These are phyloP conservation scores for Helotiales sp. DNA, from an alignment of 2,329 filamentous ascomycete species.

Conservation along the genomic window DNA sequence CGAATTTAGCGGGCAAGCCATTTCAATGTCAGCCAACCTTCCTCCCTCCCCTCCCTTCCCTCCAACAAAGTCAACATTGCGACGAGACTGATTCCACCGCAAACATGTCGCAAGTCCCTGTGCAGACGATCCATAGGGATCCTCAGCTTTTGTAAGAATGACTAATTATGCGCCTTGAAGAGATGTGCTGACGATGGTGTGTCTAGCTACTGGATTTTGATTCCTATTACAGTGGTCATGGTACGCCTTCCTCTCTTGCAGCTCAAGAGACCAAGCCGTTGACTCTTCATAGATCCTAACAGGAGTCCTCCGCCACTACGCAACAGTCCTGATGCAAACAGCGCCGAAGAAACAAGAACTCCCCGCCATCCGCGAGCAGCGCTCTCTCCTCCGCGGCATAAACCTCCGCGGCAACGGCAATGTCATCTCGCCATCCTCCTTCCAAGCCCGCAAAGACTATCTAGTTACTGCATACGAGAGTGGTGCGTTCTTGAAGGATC, in stretches of 20 bases:
- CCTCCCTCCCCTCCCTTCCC: not conserved
- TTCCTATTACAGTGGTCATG: constrained; percentile 98
- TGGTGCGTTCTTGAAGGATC: constrained; percentile 88
- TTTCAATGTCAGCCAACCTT: constrained; percentile 31
- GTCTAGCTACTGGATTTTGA: constrained; percentile 94
- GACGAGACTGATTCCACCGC: constrained; percentile 16
- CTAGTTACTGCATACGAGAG: constrained; percentile 84
- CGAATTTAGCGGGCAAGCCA: constrained; percentile 32
- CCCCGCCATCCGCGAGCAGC: constrained; percentile 81
- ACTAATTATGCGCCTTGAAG: not conserved
- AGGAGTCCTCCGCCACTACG: constrained; percentile 94
- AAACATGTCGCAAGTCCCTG: constrained; percentile 80
- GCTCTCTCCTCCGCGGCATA: constrained; percentile 81
- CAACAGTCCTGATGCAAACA: constrained; percentile 84
- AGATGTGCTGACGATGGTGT: constrained; percentile 34
- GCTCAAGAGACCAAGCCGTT: not conserved
- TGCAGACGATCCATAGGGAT: constrained; percentile 98
- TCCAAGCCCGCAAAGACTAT: constrained; percentile 79
- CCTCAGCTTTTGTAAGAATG: constrained; percentile 88
- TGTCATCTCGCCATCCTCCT: constrained; percentile 77
- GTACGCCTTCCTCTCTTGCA: constrained; percentile 48
- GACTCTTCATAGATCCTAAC: constrained; percentile 72
- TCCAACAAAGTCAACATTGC: constrained; percentile 4
- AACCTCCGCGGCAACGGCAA: constrained; percentile 83
- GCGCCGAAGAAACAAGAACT: constrained; percentile 82